Evolutionary conservation across 1,139 yeast genomes (phyloP).

Genomic region (Taiozyma onychis): DNA sequence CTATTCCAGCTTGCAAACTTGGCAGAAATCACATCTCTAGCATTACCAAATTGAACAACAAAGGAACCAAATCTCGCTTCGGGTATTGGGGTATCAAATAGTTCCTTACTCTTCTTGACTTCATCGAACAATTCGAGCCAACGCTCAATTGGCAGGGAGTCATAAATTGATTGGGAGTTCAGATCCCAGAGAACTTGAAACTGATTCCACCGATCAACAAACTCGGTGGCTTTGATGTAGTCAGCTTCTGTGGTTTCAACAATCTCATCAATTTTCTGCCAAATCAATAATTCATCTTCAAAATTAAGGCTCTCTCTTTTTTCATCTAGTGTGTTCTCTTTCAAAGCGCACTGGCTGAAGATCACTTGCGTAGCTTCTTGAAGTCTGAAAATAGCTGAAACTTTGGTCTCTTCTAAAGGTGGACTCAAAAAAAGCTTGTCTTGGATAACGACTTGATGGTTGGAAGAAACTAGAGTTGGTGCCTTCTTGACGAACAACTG

Average conservation of each 20-base stretch:
- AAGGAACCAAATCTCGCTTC: slow-evolving; percentile 36
- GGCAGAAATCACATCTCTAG: slow-evolving; percentile 48
- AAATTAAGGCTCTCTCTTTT: neutral
- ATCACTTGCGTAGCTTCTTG: slow-evolving; percentile 26
- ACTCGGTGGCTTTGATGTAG: slow-evolving; percentile 4
- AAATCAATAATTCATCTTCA: slow-evolving; percentile 9
- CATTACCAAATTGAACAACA: slow-evolving; percentile 41
- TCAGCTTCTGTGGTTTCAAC: slow-evolving; percentile 11
- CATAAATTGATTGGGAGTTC: slow-evolving; percentile 30
- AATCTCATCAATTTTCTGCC: slow-evolving; percentile 4
- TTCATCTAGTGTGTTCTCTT: slow-evolving; percentile 27
- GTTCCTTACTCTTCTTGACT: slow-evolving; percentile 38
- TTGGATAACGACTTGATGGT: slow-evolving; percentile 38
- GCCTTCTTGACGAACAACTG: slow-evolving; percentile 26
- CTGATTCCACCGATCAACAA: slow-evolving; percentile 42
- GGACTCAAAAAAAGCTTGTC: slow-evolving; percentile 40
- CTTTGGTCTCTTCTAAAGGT: slow-evolving; percentile 33
- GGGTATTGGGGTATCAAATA: slow-evolving; percentile 49
- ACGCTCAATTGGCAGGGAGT: slow-evolving; percentile 29
- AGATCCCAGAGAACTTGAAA: slow-evolving; percentile 60
- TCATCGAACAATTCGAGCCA: slow-evolving; percentile 49
- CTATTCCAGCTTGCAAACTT: slow-evolving; percentile 58
- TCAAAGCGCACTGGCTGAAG: slow-evolving; percentile 22
- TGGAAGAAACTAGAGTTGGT: neutral
- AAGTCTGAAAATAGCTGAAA: slow-evolving; percentile 25